Conservation (phyloP, 1,284 basidiomycete genomes). For the Marasmius tenuissimus region DNA sequence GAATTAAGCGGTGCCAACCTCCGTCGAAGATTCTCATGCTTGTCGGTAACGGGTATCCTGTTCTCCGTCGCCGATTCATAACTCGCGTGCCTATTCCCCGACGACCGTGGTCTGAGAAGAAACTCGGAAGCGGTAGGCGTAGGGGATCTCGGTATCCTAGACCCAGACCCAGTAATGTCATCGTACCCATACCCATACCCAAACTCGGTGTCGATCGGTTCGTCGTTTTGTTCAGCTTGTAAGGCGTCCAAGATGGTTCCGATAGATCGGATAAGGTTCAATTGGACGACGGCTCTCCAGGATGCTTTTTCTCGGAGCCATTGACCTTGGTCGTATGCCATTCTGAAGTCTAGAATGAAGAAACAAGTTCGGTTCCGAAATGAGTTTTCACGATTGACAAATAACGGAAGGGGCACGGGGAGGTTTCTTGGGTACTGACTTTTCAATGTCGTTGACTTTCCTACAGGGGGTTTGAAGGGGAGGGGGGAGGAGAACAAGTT, state of each 20-base stretch:
- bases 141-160: neutral
- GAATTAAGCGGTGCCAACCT: conserved; percentile 52
- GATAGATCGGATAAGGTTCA: conserved; percentile 64
- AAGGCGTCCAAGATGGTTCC: conserved; percentile 55
- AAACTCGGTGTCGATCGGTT: conserved; percentile 14
- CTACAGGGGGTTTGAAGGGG: conserved; percentile 28
- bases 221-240: conserved; percentile 39
- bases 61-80: neutral
- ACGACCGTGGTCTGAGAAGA: conserved; percentile 29
- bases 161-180: neutral
- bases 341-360: conserved; percentile 41
- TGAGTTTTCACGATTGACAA: neutral
- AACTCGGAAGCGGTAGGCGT: conserved; percentile 2
- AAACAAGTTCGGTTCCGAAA: conserved; percentile 2
- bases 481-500: neutral
- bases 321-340: conserved; percentile 48
- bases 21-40: conserved; percentile 47
- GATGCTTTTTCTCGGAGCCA: conserved; percentile 58
- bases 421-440: conserved; percentile 39
- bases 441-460: conserved; percentile 67
- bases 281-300: conserved; percentile 65
- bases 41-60: conserved; percentile 20
- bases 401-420: conserved; percentile 8
- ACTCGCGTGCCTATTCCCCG: neutral
- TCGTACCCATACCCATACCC: neutral